Percentiles rank a stretch among this genome's conserved stretches.
These are phyloP conservation scores for Neonectria hederae DNA, from an alignment of 2,329 filamentous ascomycete species.

Conservation along the genomic window DNA sequence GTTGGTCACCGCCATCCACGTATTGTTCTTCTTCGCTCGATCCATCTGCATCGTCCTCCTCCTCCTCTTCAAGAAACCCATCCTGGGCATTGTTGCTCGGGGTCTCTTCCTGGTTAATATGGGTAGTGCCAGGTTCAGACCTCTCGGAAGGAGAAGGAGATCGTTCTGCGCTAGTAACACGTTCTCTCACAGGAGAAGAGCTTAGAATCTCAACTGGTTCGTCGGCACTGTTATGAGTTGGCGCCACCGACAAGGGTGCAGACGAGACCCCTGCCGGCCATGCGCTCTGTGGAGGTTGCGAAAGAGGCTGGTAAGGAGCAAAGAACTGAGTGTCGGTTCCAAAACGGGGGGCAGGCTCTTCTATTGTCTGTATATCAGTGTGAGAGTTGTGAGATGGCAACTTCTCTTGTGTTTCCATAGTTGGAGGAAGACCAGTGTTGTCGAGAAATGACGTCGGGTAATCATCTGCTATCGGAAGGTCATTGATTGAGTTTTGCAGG, in stretches of 20 bases:
- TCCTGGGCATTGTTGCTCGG: constrained; percentile 3
- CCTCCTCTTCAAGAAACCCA: constrained; percentile 21
- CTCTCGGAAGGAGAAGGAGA: constrained; percentile 16
- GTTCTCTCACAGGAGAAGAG: constrained; percentile 33
- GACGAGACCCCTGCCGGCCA: constrained; percentile 26
- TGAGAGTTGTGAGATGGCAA: constrained; percentile 24
- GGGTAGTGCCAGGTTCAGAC: constrained; percentile 8
- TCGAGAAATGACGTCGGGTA: constrained; percentile 40
- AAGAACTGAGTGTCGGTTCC: constrained; percentile 20
- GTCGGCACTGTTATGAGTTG: constrained; percentile 28
- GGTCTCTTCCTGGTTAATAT: constrained; percentile 1
- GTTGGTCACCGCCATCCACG: constrained; percentile 41
- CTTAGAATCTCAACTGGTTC: constrained; percentile 38
- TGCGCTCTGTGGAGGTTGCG: constrained; percentile 20
- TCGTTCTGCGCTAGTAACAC: constrained; percentile 18
- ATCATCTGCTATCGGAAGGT: constrained; percentile 19
- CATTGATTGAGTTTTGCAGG: constrained; percentile 16
- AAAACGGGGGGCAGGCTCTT: constrained; percentile 19
- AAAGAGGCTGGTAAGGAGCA: constrained; percentile 15
- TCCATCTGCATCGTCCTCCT: constrained; percentile 4
- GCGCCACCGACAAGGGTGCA: constrained; percentile 14
- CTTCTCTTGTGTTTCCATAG: constrained; percentile 20
- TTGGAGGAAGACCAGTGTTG: constrained; percentile 4
- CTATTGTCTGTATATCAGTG: neutral
- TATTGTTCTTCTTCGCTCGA: constrained; percentile 37